A percentile compares a stretch with the other conserved stretches of the same genome.
These are phyloP conservation scores for Tricholoma saponaceum DNA, from an alignment of 768 basidiomycete species.

Conservation along the genomic window DNA sequence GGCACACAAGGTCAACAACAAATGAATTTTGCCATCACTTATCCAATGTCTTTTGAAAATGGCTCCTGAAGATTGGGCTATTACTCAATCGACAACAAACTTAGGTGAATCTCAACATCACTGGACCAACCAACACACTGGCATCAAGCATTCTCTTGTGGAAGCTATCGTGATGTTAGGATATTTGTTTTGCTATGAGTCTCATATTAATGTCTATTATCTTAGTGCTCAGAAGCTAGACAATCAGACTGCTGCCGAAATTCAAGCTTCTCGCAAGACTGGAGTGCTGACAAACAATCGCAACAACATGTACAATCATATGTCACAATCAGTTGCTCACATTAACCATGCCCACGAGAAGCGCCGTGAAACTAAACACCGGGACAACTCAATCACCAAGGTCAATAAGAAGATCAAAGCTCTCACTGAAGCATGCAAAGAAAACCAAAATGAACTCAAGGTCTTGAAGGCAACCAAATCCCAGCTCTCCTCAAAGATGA, in stretches of 20 bases:
- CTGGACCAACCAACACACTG: slow-evolving; percentile 16
- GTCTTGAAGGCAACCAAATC: neutral
- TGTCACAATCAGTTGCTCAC: neutral
- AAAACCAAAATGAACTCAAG: neutral
- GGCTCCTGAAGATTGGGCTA: slow-evolving; percentile 13
- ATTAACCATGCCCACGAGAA: neutral
- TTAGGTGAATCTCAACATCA: slow-evolving; percentile 18
- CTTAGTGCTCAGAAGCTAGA: neutral
- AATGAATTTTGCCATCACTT: slow-evolving; percentile 19
- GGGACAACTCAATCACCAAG: neutral
- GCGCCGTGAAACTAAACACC: neutral
- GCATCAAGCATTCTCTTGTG: slow-evolving; percentile 13
- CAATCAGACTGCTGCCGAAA: neutral
- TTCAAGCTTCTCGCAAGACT: neutral
- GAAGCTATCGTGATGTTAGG: slow-evolving; percentile 9
- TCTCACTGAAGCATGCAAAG: neutral
- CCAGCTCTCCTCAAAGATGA: neutral
- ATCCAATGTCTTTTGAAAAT: slow-evolving; percentile 18
- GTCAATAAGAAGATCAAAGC: neutral
- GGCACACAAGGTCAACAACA: slow-evolving; percentile 19
- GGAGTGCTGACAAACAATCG: neutral
- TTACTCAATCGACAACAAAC: slow-evolving; percentile 18
- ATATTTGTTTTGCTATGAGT: neutral
- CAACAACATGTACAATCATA: neutral
- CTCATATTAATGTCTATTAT: neutral